Conservation (phyloP, 2,329 filamentous ascomycete species). For the Cladosporium velox region DNA sequence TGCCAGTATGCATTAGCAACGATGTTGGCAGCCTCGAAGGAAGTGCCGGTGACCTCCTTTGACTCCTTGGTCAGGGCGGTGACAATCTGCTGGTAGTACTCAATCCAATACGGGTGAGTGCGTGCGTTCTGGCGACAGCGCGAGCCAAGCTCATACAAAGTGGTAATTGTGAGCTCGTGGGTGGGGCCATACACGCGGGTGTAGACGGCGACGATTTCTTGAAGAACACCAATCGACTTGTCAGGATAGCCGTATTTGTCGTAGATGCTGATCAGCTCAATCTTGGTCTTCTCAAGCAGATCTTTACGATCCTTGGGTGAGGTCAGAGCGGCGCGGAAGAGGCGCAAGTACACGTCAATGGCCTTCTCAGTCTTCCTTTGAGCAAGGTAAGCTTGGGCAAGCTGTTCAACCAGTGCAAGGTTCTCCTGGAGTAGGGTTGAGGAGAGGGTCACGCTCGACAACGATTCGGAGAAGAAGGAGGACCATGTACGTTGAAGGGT, state of each 20-base stretch:
- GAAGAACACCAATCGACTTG: conserved; percentile 38
- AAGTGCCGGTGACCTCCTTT: conserved; percentile 42
- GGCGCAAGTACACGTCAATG: conserved; percentile 42
- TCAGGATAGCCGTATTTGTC: conserved; percentile 42
- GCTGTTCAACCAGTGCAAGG: conserved; percentile 49
- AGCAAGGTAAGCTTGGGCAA: conserved; percentile 50
- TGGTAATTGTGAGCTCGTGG: conserved; percentile 50
- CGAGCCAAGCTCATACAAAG: conserved; percentile 49
- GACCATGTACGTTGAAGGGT: conserved; percentile 51
- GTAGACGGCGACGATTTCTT: conserved; percentile 43
- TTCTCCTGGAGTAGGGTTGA: conserved; percentile 47
- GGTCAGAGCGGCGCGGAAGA: conserved; percentile 42
- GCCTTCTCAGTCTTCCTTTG: conserved; percentile 41
- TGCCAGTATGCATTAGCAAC: conserved; percentile 50
- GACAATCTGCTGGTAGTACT: conserved; percentile 52
- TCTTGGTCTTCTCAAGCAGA: conserved; percentile 40
- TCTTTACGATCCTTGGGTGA: conserved; percentile 28
- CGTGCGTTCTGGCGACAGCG: conserved; percentile 41
- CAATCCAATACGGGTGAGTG: conserved; percentile 49
- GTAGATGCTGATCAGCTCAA: conserved; percentile 41
- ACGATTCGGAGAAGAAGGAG: conserved; percentile 47
- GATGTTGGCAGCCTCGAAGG: conserved; percentile 45
- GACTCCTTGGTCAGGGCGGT: conserved; percentile 45
- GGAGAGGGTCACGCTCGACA: conserved; percentile 45
- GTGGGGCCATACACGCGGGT: conserved; percentile 36